Evolutionary conservation across 2,329 filamentous ascomycete species (phyloP), one percentile per base, ranked within the genome.

Genomic region (Eutypella sp.): DNA sequence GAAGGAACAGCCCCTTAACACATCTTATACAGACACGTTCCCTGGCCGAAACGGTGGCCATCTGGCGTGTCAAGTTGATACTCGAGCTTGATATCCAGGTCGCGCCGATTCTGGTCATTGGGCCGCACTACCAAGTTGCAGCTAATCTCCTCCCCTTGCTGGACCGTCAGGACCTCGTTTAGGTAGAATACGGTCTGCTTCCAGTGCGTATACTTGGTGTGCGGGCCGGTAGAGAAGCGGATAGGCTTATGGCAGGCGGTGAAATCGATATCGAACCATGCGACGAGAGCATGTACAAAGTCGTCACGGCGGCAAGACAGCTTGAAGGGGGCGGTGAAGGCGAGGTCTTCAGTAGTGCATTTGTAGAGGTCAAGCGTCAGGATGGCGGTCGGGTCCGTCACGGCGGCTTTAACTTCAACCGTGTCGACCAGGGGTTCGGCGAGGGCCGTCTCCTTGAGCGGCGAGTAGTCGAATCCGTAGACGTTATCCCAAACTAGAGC

Each of bases 151-250:
- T 99, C 93, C 47, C 86, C 89, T 62, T 89, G 79, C 68, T 95
- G 85, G 31, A 96, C 90, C 16, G 91, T 97, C 54, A 99, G 74
- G 27, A 96, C 88, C 57, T 99, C 91, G 62, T 87, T 82, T 53
- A 99, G 78, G 73, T 99, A 99, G 74, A 99, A 97, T 52, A 99
- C 93, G 11, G 93, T 99, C 76, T 99, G 93, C 76, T 99, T 99
- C 93, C 93, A 99, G 79, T 99, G 93, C 16, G 93, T 99, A 74
- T 97, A 97, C 74, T 96, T 97, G 59, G 92, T 95, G 72, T 97
- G 93, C 23, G 93, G 93, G 19, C 93, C 93, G 16, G 93, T 99
- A 44, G 89, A 95, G 79, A 99, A 99, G 63, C 85, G 82, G 64
- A 99, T 90, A 25, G 90, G 88, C 80, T 97, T 97, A 80, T 99